These are phyloP conservation scores for Pichia pseudocactophila DNA, from an alignment of 805 yeast species.

Conservation along the genomic window DNA sequence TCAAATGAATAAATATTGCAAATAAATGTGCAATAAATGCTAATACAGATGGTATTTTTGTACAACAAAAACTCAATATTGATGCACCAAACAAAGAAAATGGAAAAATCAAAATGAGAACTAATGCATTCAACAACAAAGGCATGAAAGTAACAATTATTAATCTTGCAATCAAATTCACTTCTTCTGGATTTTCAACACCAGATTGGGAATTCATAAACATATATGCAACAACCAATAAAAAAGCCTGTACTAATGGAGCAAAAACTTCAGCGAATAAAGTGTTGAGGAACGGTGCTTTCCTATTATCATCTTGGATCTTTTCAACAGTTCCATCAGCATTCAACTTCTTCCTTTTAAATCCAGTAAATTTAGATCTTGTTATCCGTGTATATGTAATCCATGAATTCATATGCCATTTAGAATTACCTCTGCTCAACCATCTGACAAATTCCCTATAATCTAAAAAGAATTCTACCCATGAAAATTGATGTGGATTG, in stretches of 20 bases:
- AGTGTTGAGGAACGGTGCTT: conserved; percentile 71
- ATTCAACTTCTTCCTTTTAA: conserved; percentile 67
- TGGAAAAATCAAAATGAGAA: conserved; percentile 27
- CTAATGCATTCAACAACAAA: conserved; percentile 30
- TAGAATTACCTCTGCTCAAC: conserved; percentile 73
- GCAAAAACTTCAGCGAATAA: conserved; percentile 73
- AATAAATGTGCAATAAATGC: conserved; percentile 34
- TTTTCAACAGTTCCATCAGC: conserved; percentile 50
- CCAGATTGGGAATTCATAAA: conserved; percentile 87
- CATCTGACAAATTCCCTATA: conserved; percentile 50
- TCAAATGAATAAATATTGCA: conserved; percentile 28
- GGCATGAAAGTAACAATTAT: conserved; percentile 45
- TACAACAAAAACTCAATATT: conserved; percentile 26
- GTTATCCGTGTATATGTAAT: conserved; percentile 60
- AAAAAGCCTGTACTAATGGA: conserved; percentile 61
- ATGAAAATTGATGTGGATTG: conserved; percentile 46
- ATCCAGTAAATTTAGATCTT: conserved; percentile 88
- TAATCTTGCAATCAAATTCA: conserved; percentile 56
- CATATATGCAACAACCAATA: conserved; percentile 62
- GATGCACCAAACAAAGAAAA: conserved; percentile 34
- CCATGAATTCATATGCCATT: conserved; percentile 71
- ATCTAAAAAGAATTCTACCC: conserved; percentile 39
- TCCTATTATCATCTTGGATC: conserved; percentile 40
- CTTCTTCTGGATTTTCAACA: conserved; percentile 40
- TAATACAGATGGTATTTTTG: conserved; percentile 28